Base-by-base conservation (phyloP, 495 filamentous ascomycete species). In the Podospora pseudopauciseta region DNA sequence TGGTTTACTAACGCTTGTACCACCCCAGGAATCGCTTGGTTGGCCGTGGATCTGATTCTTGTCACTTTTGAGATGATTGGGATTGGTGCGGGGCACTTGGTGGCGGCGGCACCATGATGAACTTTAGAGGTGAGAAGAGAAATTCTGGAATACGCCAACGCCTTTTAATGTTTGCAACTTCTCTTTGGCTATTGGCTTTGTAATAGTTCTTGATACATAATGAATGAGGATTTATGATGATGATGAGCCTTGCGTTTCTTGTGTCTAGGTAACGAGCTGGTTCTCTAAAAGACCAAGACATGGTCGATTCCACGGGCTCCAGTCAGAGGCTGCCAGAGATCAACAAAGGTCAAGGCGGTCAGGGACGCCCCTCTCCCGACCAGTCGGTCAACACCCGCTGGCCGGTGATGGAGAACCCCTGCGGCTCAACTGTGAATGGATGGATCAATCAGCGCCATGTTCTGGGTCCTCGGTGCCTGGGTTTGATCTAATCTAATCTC, bases 1-100 rank as follows among this genome's bases (percentile, higher is more conserved):
- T 3, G 18, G 18, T 68, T 76, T 34, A 71, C 68, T 7, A 27
- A 28, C 3, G 15, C 34, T 13, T 64, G 3, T 39, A 18, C 18
- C 1, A 58, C 55, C n/a, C 7, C 72, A 91, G 89, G 91, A n/a
- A 94, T 93, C 79, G 91, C 81, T 20, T 91, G 85, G 87, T 78
- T 91, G 65, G 89, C 88, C 3, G 87, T 91, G 3, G 91, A 92
- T 70, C 79, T 82, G 2, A 86, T 86, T 66, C 89, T 89, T 0
- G 77, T 91, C 5, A 72, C 89, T 11, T 92, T 93, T 70, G 86
- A 90, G 71, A n/a, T 84, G 2, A 74, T 89, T 39, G 89, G 90
- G 4, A 77, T 92, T 18, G 90, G 87, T 9, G 73, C 74, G 3
- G 65, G 60, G 16, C 72, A 69, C 49, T 49, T 65, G 19, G 34